Conservation (phyloP, 352 stramenopile genomes). For the Blastocystis sp. region DNA sequence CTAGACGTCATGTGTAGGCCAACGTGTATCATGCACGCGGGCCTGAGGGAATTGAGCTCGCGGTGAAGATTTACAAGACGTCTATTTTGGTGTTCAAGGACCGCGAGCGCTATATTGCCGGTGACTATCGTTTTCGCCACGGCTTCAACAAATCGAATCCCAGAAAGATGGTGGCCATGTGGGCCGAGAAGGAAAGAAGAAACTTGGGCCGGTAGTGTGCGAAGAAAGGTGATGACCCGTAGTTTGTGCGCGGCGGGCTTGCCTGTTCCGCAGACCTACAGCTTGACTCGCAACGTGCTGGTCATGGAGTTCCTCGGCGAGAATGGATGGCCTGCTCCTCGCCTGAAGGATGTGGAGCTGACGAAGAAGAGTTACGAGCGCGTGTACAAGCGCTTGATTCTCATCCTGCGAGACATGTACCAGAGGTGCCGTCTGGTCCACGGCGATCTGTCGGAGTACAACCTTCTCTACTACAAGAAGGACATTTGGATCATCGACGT, state of each 20-base stretch:
- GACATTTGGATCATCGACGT: slow-evolving; percentile 95
- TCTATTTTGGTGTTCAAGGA: slow-evolving; percentile 99
- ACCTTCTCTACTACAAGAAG: slow-evolving; percentile 84
- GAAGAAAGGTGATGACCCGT: not conserved
- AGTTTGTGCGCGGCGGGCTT: slow-evolving; percentile 87
- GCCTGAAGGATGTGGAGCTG: slow-evolving; percentile 90
- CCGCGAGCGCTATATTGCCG: slow-evolving; percentile 96
- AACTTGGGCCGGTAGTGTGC: slow-evolving; percentile 83
- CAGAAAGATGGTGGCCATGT: slow-evolving; percentile 99
- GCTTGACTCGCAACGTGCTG: slow-evolving; percentile 94
- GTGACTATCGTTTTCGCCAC: slow-evolving; percentile 87
- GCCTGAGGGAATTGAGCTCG: slow-evolving; percentile 81
- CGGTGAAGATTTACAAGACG: slow-evolving; percentile 91
- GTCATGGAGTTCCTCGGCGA: slow-evolving; percentile 98
- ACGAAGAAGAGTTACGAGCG: slow-evolving; percentile 87
- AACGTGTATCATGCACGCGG: slow-evolving; percentile 97
- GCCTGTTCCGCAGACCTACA: slow-evolving; percentile 86
- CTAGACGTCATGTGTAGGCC: slow-evolving; percentile 77
- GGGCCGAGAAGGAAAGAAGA: slow-evolving; percentile 98
- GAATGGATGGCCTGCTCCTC: slow-evolving; percentile 90
- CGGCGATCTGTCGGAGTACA: slow-evolving; percentile 98
- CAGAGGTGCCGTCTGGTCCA: slow-evolving; percentile 94
- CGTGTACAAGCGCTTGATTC: slow-evolving; percentile 82
- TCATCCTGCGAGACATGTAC: slow-evolving; percentile 95
- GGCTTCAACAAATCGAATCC: slow-evolving; percentile 86